Base-by-base conservation (phyloP, 208 protist species). In the Porcisia hertigi region DNA sequence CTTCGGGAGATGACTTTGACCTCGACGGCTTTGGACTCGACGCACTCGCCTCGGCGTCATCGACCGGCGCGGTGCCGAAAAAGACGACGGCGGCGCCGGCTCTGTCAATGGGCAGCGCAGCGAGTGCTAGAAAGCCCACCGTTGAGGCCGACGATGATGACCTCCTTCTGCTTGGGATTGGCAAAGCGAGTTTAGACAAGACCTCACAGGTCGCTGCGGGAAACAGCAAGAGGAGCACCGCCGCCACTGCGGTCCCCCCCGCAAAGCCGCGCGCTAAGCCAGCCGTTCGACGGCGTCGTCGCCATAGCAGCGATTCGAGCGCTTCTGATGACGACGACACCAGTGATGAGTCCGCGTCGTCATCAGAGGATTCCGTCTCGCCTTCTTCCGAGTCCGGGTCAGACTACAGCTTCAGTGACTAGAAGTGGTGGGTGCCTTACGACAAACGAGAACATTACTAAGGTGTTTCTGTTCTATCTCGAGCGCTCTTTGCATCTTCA, bases 1-100 rank as follows among this genome's bases (percentile, higher is more conserved):
- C 57, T 20, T 60, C 54, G 47, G 73, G 45, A n/a, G 84, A 87
- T 49, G 89, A 95, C 74, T 91, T 94, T 63, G 87, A 91, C 72
- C 70, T 97, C 16, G 88, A 95, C 59, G 76, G 84, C 58, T 95
- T 97, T 77, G 92, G 92, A 16, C 84, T 96, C 53, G 89, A 93
- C 59, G 92, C 92, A 12, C 71, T 96, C 0, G 49, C 79, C 39
- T 43, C 65, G 0, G 39, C 16, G 0, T 34, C 64, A 59, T 23
- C 57, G 12, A 55, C 78, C 25, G 52, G 60, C 2, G 65, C 73
- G 39, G 34, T 69, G 34, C 66, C 64, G 3, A 39, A 76, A 11
- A 36, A 6, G 54, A 2, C 34, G 5, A 34, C 25, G 41, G 6
- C 18, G 0, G 7, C 79, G 1, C 53, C 66, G 4, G 16, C 60